Conservation (phyloP, 768 basidiomycete genomes). For the Pisolithus albus region DNA sequence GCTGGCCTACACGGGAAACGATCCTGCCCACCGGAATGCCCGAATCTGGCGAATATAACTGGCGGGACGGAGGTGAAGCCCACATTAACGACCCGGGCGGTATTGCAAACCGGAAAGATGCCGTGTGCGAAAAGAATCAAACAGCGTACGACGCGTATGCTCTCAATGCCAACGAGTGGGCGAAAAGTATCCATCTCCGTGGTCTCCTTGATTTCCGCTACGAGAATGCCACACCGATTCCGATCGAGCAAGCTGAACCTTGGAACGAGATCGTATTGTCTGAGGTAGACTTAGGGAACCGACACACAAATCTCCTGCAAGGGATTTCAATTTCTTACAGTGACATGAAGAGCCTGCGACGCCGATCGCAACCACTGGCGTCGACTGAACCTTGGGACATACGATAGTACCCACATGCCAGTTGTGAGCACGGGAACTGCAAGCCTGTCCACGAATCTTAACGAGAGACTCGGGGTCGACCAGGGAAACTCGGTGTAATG, state of each 20-base stretch:
- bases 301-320: not conserved
- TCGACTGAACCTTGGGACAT: not conserved
- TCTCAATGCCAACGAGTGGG: conserved; percentile 81
- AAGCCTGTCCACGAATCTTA: too few relatives aligned
- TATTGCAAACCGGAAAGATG: conserved; percentile 92
- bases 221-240: conserved; percentile 76
- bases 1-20: conserved; percentile 89
- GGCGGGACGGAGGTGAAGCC: conserved; percentile 95
- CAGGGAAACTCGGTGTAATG: too few relatives aligned
- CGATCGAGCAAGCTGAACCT: conserved; percentile 96
- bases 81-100: conserved; percentile 96
- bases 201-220: conserved; percentile 93
- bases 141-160: conserved; percentile 87
- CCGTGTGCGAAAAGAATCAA: conserved; percentile 95
- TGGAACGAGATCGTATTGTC: conserved; percentile 92
- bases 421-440: too few relatives aligned
- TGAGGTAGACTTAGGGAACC: conserved; percentile 5
- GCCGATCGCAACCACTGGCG: not conserved
- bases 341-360: not conserved
- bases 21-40: conserved; percentile 91
- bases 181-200: conserved; percentile 80
- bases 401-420: too few relatives aligned
- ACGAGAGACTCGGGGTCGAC: too few relatives aligned
- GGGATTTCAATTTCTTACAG: not conserved
- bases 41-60: conserved; percentile 97